Percentiles rank a stretch among this genome's conserved stretches.
Evolutionary conservation across 2,329 filamentous ascomycete genomes (phyloP).

Genomic region (Penicillium sp.): DNA sequence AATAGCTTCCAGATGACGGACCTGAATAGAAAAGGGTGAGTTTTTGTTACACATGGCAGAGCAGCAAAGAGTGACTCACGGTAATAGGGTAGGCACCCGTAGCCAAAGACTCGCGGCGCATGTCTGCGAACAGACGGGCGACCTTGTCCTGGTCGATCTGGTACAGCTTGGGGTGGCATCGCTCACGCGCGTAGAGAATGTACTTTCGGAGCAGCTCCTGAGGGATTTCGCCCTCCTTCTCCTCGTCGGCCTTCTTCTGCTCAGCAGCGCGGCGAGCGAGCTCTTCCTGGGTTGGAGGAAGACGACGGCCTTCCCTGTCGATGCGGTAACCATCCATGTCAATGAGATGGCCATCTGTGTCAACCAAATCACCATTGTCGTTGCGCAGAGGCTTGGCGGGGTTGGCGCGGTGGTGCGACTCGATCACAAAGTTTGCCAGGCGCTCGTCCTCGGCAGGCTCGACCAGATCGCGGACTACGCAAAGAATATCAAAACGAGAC

Average conservation of each 20-base stretch:
- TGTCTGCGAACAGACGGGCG: slow-evolving; percentile 89
- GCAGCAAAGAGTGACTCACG: slow-evolving; percentile 59
- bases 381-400: slow-evolving; percentile 60
- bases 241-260: slow-evolving; percentile 52
- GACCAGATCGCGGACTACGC: slow-evolving; percentile 92
- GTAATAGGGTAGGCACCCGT: slow-evolving; percentile 98
- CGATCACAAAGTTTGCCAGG: slow-evolving; percentile 90
- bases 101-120: slow-evolving; percentile 88
- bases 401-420: slow-evolving; percentile 89
- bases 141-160: slow-evolving; percentile 99
- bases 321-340: slow-evolving; percentile 62
- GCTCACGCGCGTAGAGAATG: slow-evolving; percentile 91
- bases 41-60: not conserved
- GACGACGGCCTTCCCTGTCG: slow-evolving; percentile 48
- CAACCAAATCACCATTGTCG: slow-evolving; percentile 48
- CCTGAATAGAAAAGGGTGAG: slow-evolving; percentile 55
- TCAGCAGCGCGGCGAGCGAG: slow-evolving; percentile 42
- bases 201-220: slow-evolving; percentile 94
- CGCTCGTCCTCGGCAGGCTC: slow-evolving; percentile 91
- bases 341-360: slow-evolving; percentile 57
- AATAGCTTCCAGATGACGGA: slow-evolving; percentile 96
- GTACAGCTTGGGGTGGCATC: slow-evolving; percentile 87
- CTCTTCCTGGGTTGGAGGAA: slow-evolving; percentile 51
- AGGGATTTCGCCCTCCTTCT: slow-evolving; percentile 72
- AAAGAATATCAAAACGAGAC: slow-evolving; percentile 96